Evolutionary conservation across 139 green algal species (phyloP), one percentile per base, ranked within the genome.

Genomic region (Spirogloea muscicola): DNA sequence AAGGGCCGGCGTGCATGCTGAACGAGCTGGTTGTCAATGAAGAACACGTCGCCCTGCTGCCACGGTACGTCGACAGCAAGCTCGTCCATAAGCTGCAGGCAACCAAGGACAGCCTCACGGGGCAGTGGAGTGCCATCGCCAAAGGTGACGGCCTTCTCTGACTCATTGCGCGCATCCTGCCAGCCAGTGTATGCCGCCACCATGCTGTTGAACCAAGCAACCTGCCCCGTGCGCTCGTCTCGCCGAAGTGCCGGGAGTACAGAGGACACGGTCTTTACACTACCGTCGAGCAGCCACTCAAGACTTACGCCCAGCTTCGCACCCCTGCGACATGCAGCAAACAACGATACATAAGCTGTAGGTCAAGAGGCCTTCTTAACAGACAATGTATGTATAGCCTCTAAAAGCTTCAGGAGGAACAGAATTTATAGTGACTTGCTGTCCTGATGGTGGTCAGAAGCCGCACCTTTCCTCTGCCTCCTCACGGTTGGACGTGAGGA

Each of bases 161-260:
- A 21, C 1, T 49, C 33, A 25, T 81, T 81, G 43, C 73, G 73
- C 46, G 37, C 31, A 43, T 81, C 73, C 41, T 81, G 66, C 73
- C 73, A 81, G 0, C 73, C 73, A 2, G 73, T 81, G 36, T 58
- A 81, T 0, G 73, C 73, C 0, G 73, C 73, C 10, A 71, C 73
- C 33, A 81, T 67, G 44, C 21, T 44, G 61, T 81, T 81, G 62
- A 81, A 81, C 46, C 59, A 81, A 2, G 67, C 61, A 46, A 75
- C 39, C 10, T 48, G 48, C 10, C 61, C 69, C 43, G 61, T 70
- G 21, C 41, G 25, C 44, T 52, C 41, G 55, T 77, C 55, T 0
- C 42, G 37, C 29, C 57, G 34, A 16, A 77, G 16, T 0, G 69
- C 69, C 0, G 69, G 69, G 31, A 77, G 37, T 9, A 39, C 33